phyloP scores from a whole-genome alignment of 1,139 yeast species.

The Debaryomycetaceae sp. region DNA sequence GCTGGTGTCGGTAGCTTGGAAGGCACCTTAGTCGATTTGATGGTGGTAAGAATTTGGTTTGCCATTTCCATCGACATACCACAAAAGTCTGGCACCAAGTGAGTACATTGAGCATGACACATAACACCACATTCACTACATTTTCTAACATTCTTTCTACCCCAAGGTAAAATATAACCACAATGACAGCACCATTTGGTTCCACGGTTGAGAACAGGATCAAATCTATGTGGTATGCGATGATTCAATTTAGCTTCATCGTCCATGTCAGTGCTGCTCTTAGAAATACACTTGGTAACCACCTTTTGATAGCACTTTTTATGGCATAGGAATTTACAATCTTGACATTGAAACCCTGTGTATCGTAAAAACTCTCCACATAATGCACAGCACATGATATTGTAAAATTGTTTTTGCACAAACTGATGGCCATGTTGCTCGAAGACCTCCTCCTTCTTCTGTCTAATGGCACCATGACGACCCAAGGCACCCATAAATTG shows the following conservation, averaged over 20 bases:
- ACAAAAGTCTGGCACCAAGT: slow-evolving; percentile 94
- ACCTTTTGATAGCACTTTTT: slow-evolving; percentile 92
- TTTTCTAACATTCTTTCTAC: slow-evolving; percentile 88
- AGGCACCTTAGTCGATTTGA: slow-evolving; percentile 68
- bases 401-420: slow-evolving; percentile 92
- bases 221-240: slow-evolving; percentile 95
- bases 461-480: slow-evolving; percentile 97
- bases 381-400: slow-evolving; percentile 93
- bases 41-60: slow-evolving; percentile 79
- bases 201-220: slow-evolving; percentile 84
- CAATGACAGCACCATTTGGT: slow-evolving; percentile 99
- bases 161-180: slow-evolving; percentile 94
- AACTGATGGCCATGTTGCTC: slow-evolving; percentile 98
- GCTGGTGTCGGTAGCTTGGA: slow-evolving; percentile 12
- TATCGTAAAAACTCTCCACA: slow-evolving; percentile 95
- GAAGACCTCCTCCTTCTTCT: slow-evolving; percentile 88
- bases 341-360: slow-evolving; percentile 95
- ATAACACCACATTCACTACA: slow-evolving; percentile 94
- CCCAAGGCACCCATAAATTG: slow-evolving; percentile 74
- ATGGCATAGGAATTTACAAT: slow-evolving; percentile 91
- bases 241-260: slow-evolving; percentile 93
- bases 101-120: slow-evolving; percentile 92
- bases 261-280: slow-evolving; percentile 79
- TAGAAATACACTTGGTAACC: slow-evolving; percentile 92
- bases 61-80: slow-evolving; percentile 99